Percentiles rank a stretch among this genome's conserved stretches.
These are phyloP conservation scores for Gamarada debralockiae DNA, from an alignment of 495 filamentous ascomycete genomes.

Conservation along the genomic window DNA sequence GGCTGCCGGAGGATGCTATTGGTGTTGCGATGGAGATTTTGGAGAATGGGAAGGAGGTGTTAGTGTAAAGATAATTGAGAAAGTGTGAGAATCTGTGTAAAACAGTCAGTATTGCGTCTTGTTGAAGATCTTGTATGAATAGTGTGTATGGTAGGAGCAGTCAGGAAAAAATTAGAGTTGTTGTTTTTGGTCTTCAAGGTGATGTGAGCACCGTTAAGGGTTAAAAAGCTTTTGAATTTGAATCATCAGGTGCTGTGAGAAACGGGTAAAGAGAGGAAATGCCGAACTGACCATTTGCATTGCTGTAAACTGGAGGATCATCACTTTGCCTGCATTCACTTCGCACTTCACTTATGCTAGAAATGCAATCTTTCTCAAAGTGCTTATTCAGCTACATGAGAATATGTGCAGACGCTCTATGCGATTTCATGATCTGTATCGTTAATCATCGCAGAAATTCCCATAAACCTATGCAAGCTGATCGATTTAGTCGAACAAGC, in stretches of 20 bases:
- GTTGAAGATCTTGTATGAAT: slow-evolving; percentile 1
- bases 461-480: slow-evolving; percentile 19
- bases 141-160: slow-evolving; percentile 9
- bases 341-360: slow-evolving; percentile 16
- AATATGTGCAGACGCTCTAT: slow-evolving; percentile 21
- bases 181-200: slow-evolving; percentile 51
- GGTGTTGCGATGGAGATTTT: slow-evolving; percentile 47
- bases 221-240: slow-evolving; percentile 58
- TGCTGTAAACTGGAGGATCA: slow-evolving; percentile 1
- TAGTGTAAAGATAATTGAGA: background rate
- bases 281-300: slow-evolving; percentile 39
- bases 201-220: slow-evolving; percentile 36
- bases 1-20: slow-evolving; percentile 60
- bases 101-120: slow-evolving; percentile 12
- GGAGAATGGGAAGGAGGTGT: slow-evolving; percentile 9
- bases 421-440: slow-evolving; percentile 16
- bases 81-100: slow-evolving; percentile 7
- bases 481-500: slow-evolving; percentile 53
- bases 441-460: slow-evolving; percentile 9
- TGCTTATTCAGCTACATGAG: slow-evolving; percentile 1
- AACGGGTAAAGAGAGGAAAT: slow-evolving; percentile 19
- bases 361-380: background rate
- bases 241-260: slow-evolving; percentile 42
- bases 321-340: background rate
- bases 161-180: slow-evolving; percentile 68